Evolutionary conservation across 805 yeast species (phyloP).

Genomic region (Metschnikowia peoriensis): DNA sequence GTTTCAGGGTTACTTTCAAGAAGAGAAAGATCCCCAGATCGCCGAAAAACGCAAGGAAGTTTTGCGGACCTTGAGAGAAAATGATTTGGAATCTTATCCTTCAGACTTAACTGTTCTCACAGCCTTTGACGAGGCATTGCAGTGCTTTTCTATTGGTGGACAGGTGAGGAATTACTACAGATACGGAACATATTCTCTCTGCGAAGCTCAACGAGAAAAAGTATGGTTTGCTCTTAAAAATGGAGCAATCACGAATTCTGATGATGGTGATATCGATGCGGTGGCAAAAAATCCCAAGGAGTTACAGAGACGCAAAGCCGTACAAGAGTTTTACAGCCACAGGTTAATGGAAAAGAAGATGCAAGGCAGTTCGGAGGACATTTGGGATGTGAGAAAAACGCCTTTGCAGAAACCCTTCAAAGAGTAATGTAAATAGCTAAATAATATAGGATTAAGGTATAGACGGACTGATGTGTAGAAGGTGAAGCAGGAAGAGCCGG

Average conservation of each 20-base stretch:
- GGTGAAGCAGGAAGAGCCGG: too few relatives aligned
- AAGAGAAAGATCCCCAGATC: constrained; percentile 14
- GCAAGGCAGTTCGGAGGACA: constrained; percentile 77
- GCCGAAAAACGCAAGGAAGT: constrained; percentile 15
- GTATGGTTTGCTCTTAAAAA: constrained; percentile 76
- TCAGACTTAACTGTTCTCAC: constrained; percentile 49
- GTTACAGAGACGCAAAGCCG: constrained; percentile 45
- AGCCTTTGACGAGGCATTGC: constrained; percentile 81
- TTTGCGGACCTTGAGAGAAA: constrained; percentile 15
- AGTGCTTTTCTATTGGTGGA: constrained; percentile 89
- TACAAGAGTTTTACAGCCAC: constrained; percentile 70
- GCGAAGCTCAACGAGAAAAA: constrained; percentile 68
- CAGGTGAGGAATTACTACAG: constrained; percentile 82
- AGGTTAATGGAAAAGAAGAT: constrained; percentile 59
- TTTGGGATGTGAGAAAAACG: constrained; percentile 61
- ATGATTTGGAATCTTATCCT: constrained; percentile 27
- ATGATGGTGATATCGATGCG: constrained; percentile 34
- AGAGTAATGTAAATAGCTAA: constrained; percentile 14
- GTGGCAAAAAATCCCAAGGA: constrained; percentile 41
- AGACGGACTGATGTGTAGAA: too few relatives aligned
- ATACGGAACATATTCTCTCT: constrained; percentile 72
- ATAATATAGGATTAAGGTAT: too few relatives aligned
- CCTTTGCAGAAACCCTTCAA: constrained; percentile 40
- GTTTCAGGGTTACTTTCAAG: constrained; percentile 11
- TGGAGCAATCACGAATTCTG: constrained; percentile 28